phyloP scores from a whole-genome alignment of 768 basidiomycete genomes.

The Phanerodontia chrysosporium region DNA sequence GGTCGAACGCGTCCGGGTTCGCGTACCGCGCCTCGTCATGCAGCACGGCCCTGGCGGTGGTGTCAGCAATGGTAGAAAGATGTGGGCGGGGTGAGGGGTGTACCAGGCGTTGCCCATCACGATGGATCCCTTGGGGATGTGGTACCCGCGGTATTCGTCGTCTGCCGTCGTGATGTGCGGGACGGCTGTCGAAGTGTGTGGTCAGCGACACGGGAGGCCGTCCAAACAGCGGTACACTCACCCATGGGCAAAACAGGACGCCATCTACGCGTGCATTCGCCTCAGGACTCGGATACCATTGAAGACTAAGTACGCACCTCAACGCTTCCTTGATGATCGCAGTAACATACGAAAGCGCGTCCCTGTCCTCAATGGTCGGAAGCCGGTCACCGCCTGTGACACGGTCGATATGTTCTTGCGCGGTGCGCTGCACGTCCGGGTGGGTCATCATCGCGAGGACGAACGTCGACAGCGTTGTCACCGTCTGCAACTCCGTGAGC shows the following conservation, averaged over 20 bases:
- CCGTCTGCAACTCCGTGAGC: background rate
- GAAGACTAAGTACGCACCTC: background rate
- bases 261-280: background rate
- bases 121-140: slow-evolving; percentile 23
- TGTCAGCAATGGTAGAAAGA: background rate
- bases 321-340: slow-evolving; percentile 8
- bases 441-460: slow-evolving; percentile 5
- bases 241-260: background rate
- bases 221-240: background rate
- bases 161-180: slow-evolving; percentile 1
- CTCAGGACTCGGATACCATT: background rate
- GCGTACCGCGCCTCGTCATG: slow-evolving; percentile 17
- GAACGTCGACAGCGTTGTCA: background rate
- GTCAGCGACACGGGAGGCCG: background rate
- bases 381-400: slow-evolving; percentile 4
- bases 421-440: slow-evolving; percentile 8
- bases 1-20: slow-evolving; percentile 17
- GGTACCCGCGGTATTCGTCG: slow-evolving; percentile 24
- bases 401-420: slow-evolving; percentile 6
- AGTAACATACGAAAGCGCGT: background rate
- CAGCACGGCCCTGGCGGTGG: slow-evolving; percentile 15
- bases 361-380: slow-evolving; percentile 6
- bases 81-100: background rate
- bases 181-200: background rate
- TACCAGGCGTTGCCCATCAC: slow-evolving; percentile 14